Conservation (phyloP, 345 rosid species). For the Linum usitatissimum region DNA sequence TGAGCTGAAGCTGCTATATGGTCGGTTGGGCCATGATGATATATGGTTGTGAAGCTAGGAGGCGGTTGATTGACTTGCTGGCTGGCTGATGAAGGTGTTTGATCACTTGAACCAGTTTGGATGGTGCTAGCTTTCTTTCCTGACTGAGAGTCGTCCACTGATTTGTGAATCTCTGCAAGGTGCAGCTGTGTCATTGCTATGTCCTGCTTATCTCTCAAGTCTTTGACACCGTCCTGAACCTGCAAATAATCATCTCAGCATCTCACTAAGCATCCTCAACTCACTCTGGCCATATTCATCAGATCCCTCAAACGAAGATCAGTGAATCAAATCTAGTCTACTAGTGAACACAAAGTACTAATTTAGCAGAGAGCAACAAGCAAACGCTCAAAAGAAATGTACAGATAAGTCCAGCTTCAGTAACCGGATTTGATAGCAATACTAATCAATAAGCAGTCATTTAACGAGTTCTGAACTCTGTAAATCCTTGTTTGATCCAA, state of each 20-base stretch:
- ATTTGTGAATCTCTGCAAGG: conserved; percentile 29
- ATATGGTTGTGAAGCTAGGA: conserved; percentile 12
- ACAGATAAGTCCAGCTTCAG: neutral
- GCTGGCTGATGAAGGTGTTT: conserved; percentile 17
- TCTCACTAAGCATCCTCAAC: neutral
- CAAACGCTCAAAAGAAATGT: neutral
- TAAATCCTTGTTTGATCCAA: neutral
- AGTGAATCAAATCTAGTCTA: neutral
- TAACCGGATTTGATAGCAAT: neutral
- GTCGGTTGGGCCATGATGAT: conserved; percentile 8
- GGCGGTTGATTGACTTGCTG: conserved; percentile 26
- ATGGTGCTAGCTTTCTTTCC: conserved; percentile 20
- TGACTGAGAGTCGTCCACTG: conserved; percentile 14
- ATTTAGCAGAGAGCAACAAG: neutral
- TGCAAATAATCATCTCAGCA: conserved; percentile 16
- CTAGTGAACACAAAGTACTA: neutral
- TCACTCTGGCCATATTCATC: neutral
- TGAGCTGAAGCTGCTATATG: neutral
- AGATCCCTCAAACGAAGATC: neutral
- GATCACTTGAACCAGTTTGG: conserved; percentile 15
- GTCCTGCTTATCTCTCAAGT: conserved; percentile 51
- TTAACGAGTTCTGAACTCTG: neutral
- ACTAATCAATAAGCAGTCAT: neutral
- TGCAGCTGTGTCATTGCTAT: conserved; percentile 35
- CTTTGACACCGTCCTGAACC: conserved; percentile 36